Evolutionary conservation across 2,329 filamentous ascomycete genomes (phyloP).

Genomic region (Sporothrix euskadiensis): DNA sequence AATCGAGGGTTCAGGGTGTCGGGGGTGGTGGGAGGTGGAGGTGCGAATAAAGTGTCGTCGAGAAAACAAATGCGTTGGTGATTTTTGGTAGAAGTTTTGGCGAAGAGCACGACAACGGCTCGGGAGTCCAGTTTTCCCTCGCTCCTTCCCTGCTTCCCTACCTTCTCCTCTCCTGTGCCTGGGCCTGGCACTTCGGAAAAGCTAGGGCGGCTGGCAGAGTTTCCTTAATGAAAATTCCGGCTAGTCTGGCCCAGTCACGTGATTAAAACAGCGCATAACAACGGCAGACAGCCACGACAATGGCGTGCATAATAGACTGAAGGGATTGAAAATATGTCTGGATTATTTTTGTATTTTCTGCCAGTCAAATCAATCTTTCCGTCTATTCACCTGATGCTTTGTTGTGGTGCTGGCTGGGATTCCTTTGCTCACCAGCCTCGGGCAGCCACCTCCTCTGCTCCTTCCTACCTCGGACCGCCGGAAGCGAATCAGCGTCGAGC

Average conservation of each 20-base stretch:
- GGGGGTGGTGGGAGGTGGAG: not conserved
- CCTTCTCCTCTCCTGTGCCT: conserved; percentile 24
- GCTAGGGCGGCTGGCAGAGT: conserved; percentile 31
- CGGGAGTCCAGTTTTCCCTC: conserved; percentile 24
- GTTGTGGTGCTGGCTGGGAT: not conserved
- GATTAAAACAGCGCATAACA: conserved; percentile 17
- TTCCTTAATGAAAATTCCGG: conserved; percentile 8
- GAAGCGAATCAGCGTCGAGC: conserved; percentile 24
- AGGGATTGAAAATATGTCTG: not conserved
- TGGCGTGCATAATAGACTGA: not conserved
- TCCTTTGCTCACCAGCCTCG: not conserved
- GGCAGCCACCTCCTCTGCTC: conserved; percentile 13
- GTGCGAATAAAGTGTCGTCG: not conserved
- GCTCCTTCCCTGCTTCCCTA: conserved; percentile 3
- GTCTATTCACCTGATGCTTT: not conserved
- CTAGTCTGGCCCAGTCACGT: conserved; percentile 27
- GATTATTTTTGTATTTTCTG: not conserved
- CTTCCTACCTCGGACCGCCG: conserved; percentile 28
- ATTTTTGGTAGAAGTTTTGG: conserved; percentile 27
- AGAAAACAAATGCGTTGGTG: conserved; percentile 22
- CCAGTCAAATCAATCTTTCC: not conserved
- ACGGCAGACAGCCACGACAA: not conserved
- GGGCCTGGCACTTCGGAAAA: conserved; percentile 32
- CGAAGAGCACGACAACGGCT: conserved; percentile 15
- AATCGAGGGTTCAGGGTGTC: conserved; percentile 15